Percentiles rank a stretch among this genome's conserved stretches.
phyloP scores from a whole-genome alignment of 1,284 basidiomycete genomes.

The Coriolopsis trogii region DNA sequence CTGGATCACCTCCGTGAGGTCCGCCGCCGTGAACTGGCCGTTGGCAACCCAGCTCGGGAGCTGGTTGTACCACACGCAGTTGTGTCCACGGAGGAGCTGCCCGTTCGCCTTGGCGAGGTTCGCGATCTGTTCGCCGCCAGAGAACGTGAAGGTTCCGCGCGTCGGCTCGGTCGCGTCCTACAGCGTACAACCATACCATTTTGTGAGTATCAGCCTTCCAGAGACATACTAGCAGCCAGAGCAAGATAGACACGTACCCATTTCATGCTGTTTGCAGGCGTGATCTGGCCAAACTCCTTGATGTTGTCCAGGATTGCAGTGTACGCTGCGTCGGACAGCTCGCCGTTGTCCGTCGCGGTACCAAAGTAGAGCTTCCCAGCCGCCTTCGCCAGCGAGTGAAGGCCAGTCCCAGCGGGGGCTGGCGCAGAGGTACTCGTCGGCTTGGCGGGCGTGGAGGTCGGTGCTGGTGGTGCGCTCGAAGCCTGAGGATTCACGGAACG shows the following conservation, averaged over 20 bases:
- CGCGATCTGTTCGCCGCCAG: slow-evolving; percentile 47
- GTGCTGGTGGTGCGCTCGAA: slow-evolving; percentile 9
- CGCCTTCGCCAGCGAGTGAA: slow-evolving; percentile 46
- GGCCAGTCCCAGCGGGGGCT: slow-evolving; percentile 29
- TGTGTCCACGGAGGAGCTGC: slow-evolving; percentile 46
- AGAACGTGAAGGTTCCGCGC: slow-evolving; percentile 50
- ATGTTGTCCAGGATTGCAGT: slow-evolving; percentile 45
- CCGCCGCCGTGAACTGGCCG: slow-evolving; percentile 44
- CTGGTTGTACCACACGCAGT: slow-evolving; percentile 61
- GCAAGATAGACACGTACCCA: slow-evolving; percentile 41
- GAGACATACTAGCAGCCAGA: too few relatives aligned
- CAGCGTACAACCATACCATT: neutral
- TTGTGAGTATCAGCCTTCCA: neutral
- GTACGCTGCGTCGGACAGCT: slow-evolving; percentile 52
- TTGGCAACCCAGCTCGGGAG: slow-evolving; percentile 53
- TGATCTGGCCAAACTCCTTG: slow-evolving; percentile 51
- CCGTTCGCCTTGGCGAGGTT: slow-evolving; percentile 50
- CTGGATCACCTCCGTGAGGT: slow-evolving; percentile 46
- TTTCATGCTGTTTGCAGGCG: slow-evolving; percentile 60
- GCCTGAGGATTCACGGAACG: neutral
- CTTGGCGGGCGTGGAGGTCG: slow-evolving; percentile 3
- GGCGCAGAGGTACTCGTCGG: slow-evolving; percentile 12
- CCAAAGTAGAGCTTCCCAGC: slow-evolving; percentile 66
- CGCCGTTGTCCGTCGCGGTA: slow-evolving; percentile 60
- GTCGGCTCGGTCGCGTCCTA: slow-evolving; percentile 57